Evolutionary conservation across 176 grass and related monocot species (phyloP), one percentile per base, ranked within the genome.

Genomic region (Tillandsia leiboldiana): DNA sequence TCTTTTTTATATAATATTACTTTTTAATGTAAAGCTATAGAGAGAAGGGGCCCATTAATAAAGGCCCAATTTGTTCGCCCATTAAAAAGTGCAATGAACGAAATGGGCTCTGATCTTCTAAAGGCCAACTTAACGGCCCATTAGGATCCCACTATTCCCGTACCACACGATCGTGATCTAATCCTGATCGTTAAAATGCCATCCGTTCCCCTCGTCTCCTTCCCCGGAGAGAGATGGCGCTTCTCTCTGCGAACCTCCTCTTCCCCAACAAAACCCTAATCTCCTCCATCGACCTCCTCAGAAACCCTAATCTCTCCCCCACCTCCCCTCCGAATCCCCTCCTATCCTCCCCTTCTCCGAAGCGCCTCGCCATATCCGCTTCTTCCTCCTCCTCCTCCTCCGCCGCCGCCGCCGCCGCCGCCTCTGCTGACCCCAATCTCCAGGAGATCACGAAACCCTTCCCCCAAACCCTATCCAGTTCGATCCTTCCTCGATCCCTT

Each of bases 211-310:
- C 33, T 15, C 13, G 12, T 53, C 53, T 53, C 51, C 14, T 10
- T 53, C 51, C 14, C 53, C 9, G 20, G 56, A 49, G 10, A 63
- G 42, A 53, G 9, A 80, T 80, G 82, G 75, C 72, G 29, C 73
- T 75, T 77, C 72, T 80, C 62, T 72, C 77, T 12, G 61, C 67
- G 58, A 66, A 61, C 50, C 49, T 71, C 51, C 68, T 63, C 61
- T 71, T 29, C 26, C 67, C 64, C 50, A 57, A 73, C 10, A 72
- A 49, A 54, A 23, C 29, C 66, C 33, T 51, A 53, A 51, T 64
- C 58, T 42, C 50, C 63, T 59, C 64, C 51, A 9, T 71, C 76
- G 17, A 61, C 64, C 48, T 65, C 12, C 51, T 53, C 9, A 84
- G 54, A 64, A 75, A 27, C 67, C 61, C 65, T 4, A 67, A 8